These are phyloP conservation scores for Chlorella variabilis DNA, from an alignment of 163 green algal genomes.

Conservation along the genomic window DNA sequence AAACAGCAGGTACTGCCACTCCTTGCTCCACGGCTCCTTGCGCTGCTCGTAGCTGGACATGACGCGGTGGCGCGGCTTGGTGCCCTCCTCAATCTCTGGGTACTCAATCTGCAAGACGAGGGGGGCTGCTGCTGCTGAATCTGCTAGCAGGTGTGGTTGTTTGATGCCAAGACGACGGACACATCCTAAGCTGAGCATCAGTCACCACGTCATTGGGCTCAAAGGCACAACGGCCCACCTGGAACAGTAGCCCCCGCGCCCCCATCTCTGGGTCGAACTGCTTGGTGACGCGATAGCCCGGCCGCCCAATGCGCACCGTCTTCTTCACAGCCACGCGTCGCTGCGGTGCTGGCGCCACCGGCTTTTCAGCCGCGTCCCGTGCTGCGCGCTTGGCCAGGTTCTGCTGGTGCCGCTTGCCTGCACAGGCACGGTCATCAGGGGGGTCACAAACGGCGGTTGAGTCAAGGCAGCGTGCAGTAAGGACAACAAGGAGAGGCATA, in stretches of 20 bases:
- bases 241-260: conserved; percentile 93
- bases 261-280: conserved; percentile 88
- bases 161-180: not conserved
- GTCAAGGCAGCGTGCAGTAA: too few relatives aligned
- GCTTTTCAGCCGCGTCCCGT: conserved; percentile 88
- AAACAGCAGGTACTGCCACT: conserved; percentile 98
- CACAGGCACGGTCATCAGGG: not conserved
- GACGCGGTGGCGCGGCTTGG: conserved; percentile 93
- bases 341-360: conserved; percentile 74
- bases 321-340: conserved; percentile 77
- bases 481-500: too few relatives aligned
- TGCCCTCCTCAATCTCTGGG: conserved; percentile 96
- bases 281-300: conserved; percentile 98
- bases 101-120: conserved; percentile 92
- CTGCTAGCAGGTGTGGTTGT: too few relatives aligned
- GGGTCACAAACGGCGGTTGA: too few relatives aligned
- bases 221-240: conserved; percentile 61
- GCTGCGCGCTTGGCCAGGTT: conserved; percentile 98
- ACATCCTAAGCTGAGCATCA: not conserved
- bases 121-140: too few relatives aligned
- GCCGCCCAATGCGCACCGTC: conserved; percentile 95
- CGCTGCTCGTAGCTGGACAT: conserved; percentile 98
- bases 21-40: conserved; percentile 92
- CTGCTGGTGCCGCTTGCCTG: conserved; percentile 96
- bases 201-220: too few relatives aligned